Evolutionary conservation across 2,329 filamentous ascomycete species (phyloP).

Genomic region (Thermoascus crustaceus): DNA sequence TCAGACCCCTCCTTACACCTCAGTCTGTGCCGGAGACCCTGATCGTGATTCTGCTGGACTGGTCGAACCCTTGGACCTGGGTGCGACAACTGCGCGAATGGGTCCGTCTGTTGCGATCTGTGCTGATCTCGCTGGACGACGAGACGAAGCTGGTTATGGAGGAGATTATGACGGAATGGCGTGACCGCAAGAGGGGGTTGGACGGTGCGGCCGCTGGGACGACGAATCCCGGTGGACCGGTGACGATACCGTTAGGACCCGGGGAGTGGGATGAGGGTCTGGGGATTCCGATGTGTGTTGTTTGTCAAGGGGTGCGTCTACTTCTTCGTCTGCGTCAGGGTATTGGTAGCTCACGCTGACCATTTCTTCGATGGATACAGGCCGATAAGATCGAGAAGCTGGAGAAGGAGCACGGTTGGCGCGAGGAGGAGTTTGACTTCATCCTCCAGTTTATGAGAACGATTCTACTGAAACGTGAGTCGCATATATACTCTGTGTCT

Average conservation of each 20-base stretch:
- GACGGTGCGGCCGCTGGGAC: slow-evolving; percentile 45
- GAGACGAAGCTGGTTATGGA: slow-evolving; percentile 78
- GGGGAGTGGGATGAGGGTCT: slow-evolving; percentile 91
- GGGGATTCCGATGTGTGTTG: slow-evolving; percentile 79
- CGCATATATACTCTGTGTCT: slow-evolving; percentile 13
- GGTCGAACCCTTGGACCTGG: slow-evolving; percentile 91
- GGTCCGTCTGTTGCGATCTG: slow-evolving; percentile 73
- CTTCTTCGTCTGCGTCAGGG: slow-evolving; percentile 30
- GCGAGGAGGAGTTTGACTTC: slow-evolving; percentile 93
- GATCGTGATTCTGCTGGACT: slow-evolving; percentile 87
- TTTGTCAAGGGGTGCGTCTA: slow-evolving; percentile 73
- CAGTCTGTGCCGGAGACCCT: slow-evolving; percentile 78
- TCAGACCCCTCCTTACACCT: slow-evolving; percentile 75
- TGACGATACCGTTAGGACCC: slow-evolving; percentile 68
- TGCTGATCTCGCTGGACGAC: slow-evolving; percentile 63
- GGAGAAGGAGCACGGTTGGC: slow-evolving; percentile 86
- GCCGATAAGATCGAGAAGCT: slow-evolving; percentile 83
- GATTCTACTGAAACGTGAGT: slow-evolving; percentile 72
- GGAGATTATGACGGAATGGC: slow-evolving; percentile 73
- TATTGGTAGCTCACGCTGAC: background rate
- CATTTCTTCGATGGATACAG: slow-evolving; percentile 35
- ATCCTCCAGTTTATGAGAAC: slow-evolving; percentile 90
- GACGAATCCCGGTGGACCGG: slow-evolving; percentile 56
- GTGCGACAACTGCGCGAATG: slow-evolving; percentile 80
- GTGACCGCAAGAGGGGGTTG: slow-evolving; percentile 60